A percentile compares a stretch with the other conserved stretches of the same genome.
phyloP scores from a whole-genome alignment of 2,329 filamentous ascomycete genomes.

The Penicillium corylophilum region DNA sequence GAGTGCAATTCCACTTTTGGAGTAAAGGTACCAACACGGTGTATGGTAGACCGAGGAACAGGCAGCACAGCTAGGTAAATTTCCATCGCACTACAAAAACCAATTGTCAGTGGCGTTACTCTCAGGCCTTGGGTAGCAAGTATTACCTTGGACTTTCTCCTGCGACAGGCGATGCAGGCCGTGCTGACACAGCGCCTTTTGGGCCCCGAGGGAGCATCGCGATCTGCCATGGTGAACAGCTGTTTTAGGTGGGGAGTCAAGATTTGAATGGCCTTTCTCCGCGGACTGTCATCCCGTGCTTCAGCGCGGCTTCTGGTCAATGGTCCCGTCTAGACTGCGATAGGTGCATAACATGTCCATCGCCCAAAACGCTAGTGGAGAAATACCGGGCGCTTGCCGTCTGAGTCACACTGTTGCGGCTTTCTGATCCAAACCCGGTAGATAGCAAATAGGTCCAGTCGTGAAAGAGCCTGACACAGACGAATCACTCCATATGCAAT shows the following conservation, averaged over 20 bases:
- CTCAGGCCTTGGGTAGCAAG: background rate
- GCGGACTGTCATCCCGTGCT: slow-evolving; percentile 23
- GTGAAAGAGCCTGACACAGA: background rate
- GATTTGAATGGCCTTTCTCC: slow-evolving; percentile 14
- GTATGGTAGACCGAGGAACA: slow-evolving; percentile 83
- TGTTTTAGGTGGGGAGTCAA: slow-evolving; percentile 11
- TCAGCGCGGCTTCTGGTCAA: slow-evolving; percentile 23
- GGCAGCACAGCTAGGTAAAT: slow-evolving; percentile 87
- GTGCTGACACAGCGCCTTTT: slow-evolving; percentile 80
- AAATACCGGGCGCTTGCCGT: background rate
- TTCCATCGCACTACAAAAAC: slow-evolving; percentile 72
- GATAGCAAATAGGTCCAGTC: background rate
- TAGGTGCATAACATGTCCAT: slow-evolving; percentile 12
- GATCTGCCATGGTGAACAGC: slow-evolving; percentile 28
- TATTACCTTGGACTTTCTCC: slow-evolving; percentile 69
- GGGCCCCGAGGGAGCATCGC: slow-evolving; percentile 20
- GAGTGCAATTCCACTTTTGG: background rate
- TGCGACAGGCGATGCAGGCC: slow-evolving; percentile 77
- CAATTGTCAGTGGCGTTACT: background rate
- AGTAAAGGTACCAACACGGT: slow-evolving; percentile 32
- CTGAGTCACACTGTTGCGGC: background rate
- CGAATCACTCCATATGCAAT: background rate
- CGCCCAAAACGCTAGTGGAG: background rate
- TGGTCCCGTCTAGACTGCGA: slow-evolving; percentile 15
- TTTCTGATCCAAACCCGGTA: background rate